phyloP scores from a whole-genome alignment of 2,329 filamentous ascomycete species.

The Aspergillus sp. region DNA sequence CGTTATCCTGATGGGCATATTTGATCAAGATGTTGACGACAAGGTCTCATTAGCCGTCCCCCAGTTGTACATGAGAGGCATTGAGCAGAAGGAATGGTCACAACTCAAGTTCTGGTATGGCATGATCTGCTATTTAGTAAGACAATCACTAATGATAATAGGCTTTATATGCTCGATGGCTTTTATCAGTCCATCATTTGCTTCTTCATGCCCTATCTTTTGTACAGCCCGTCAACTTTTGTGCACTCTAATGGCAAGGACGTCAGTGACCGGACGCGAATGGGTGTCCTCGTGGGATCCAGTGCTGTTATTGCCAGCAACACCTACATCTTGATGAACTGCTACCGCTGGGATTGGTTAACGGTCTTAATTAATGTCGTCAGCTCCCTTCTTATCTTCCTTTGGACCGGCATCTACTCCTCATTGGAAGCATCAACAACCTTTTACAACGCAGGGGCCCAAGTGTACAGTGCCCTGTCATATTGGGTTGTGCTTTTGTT shows the following conservation, averaged over 20 bases:
- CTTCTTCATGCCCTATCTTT: conserved; percentile 88
- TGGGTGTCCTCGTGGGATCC: conserved; percentile 84
- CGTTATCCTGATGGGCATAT: conserved; percentile 90
- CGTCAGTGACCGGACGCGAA: conserved; percentile 75
- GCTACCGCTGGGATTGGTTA: conserved; percentile 97
- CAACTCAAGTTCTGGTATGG: conserved; percentile 89
- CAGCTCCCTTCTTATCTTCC: conserved; percentile 85
- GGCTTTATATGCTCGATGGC: conserved; percentile 92
- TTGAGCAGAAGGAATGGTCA: conserved; percentile 95
- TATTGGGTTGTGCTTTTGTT: conserved; percentile 87
- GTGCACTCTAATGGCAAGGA: conserved; percentile 71
- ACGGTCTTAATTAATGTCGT: conserved; percentile 79
- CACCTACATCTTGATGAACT: conserved; percentile 91
- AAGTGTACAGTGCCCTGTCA: conserved; percentile 76
- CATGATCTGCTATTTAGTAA: not conserved
- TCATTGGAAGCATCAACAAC: conserved; percentile 58
- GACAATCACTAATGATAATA: conserved; percentile 42
- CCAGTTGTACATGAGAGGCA: conserved; percentile 91
- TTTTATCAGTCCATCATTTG: conserved; percentile 91
- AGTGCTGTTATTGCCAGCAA: conserved; percentile 88
- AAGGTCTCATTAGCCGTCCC: conserved; percentile 91
- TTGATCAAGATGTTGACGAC: conserved; percentile 96
- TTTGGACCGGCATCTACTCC: conserved; percentile 92
- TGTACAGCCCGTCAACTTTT: conserved; percentile 70
- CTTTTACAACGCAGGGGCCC: conserved; percentile 75